phyloP scores from a whole-genome alignment of 768 basidiomycete genomes.

The Boletus reticulatus region DNA sequence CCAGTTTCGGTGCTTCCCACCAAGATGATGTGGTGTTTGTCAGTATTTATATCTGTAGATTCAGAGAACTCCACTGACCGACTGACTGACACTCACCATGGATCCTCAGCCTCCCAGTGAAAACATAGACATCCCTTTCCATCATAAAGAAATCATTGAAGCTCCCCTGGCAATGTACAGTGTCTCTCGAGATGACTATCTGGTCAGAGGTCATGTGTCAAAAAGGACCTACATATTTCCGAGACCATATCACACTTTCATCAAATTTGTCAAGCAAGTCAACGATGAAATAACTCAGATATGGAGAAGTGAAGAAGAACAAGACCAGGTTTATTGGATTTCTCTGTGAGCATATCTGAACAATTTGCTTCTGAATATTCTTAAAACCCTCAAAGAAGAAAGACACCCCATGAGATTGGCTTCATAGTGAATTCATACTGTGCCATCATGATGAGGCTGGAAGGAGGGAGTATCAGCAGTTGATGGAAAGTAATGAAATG shows the following conservation, averaged over 20 bases:
- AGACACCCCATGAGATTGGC: not conserved
- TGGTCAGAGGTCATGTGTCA: not conserved
- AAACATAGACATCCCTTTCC: not conserved
- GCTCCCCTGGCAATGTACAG: not conserved
- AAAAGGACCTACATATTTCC: not conserved
- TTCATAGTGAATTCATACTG: constrained; percentile 7
- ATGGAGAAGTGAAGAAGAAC: not conserved
- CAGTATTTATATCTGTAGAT: no score
- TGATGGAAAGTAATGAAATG: not conserved
- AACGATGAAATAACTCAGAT: not conserved
- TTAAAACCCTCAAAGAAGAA: not conserved
- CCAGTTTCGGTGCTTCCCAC: no score
- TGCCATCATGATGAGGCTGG: not conserved
- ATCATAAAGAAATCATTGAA: not conserved
- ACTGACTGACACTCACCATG: no score
- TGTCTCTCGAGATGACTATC: not conserved
- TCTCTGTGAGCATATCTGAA: not conserved
- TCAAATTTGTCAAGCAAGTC: not conserved
- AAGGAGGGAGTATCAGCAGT: not conserved
- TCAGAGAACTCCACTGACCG: no score
- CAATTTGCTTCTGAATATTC: not conserved
- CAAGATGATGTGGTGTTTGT: no score
- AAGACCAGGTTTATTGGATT: constrained; percentile 3
- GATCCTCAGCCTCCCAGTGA: no score
- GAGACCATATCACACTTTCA: not conserved